Evolutionary conservation across 768 basidiomycete species (phyloP).

Genomic region (Lentinus brumalis): DNA sequence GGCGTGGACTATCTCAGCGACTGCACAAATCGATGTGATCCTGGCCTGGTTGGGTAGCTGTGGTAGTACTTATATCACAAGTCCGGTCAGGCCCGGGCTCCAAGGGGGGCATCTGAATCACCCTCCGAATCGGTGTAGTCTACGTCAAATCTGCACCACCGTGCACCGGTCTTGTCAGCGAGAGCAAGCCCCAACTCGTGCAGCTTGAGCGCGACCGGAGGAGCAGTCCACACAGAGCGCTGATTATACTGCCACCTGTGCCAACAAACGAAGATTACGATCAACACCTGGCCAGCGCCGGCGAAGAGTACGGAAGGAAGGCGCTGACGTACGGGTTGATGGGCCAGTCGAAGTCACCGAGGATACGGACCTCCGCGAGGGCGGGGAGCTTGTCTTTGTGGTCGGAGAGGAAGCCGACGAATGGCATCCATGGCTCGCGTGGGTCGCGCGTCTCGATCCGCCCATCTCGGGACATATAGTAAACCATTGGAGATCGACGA

Average conservation of each 20-base stretch:
- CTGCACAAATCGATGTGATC: no score
- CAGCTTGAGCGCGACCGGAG: neutral
- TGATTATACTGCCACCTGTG: no score
- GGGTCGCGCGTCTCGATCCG: neutral
- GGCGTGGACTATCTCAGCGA: no score
- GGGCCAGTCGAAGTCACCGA: neutral
- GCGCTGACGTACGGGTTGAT: neutral
- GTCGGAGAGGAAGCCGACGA: neutral
- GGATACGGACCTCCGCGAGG: neutral
- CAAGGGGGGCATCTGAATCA: no score
- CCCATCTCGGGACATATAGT: no score
- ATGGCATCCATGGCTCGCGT: neutral
- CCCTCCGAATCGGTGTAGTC: no score
- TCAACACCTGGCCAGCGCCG: neutral
- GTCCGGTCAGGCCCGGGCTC: no score
- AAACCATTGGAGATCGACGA: neutral
- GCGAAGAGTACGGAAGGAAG: neutral
- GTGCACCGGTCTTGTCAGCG: slow-evolving; percentile 1
- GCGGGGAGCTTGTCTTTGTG: slow-evolving; percentile 1
- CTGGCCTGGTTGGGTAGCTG: no score
- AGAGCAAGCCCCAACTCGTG: slow-evolving; percentile 1
- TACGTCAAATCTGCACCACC: slow-evolving; percentile 1
- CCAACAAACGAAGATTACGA: neutral
- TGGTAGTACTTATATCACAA: no score
- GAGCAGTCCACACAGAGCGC: no score